Evolutionary conservation across 179 eudicot species (phyloP).

Genomic region (Spinacia oleracea): DNA sequence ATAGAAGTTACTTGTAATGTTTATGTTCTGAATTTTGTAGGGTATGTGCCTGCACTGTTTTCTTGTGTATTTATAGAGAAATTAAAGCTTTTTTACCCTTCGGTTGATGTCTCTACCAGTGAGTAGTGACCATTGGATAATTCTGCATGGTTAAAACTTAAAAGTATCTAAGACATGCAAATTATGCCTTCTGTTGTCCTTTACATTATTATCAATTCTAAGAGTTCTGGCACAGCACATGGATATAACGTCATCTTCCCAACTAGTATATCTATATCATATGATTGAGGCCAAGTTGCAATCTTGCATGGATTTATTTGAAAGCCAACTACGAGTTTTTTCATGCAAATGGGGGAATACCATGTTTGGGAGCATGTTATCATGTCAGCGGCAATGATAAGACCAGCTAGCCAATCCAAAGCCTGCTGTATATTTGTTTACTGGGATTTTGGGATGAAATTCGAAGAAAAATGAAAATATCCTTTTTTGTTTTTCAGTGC

Average conservation of each 20-base stretch:
- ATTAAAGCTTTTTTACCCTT: background rate
- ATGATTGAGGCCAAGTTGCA: constrained; percentile 29
- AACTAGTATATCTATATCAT: constrained; percentile 18
- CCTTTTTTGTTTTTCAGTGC: constrained; percentile 1
- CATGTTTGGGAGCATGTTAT: constrained; percentile 27
- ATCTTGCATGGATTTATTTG: constrained; percentile 3
- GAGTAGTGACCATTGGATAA: too few species aligned
- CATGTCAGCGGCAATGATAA: constrained; percentile 26
- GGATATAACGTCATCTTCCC: constrained; percentile 26
- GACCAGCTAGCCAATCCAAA: constrained; percentile 19
- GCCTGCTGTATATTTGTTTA: constrained; percentile 7
- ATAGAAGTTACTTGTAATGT: constrained; percentile 15
- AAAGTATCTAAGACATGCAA: constrained; percentile 20
- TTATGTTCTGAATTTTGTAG: background rate
- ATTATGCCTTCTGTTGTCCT: constrained; percentile 13
- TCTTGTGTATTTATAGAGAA: constrained; percentile 19
- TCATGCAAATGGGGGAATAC: constrained; percentile 21
- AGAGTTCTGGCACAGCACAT: constrained; percentile 28
- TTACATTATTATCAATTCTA: constrained; percentile 24
- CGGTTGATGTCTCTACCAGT: constrained; percentile 8
- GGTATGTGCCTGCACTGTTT: constrained; percentile 17
- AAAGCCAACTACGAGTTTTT: constrained; percentile 19
- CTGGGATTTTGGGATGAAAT: constrained; percentile 12
- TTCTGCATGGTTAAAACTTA: constrained; percentile 27
- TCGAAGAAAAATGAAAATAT: background rate